These are phyloP conservation scores for Lyophyllum shimeji DNA, from an alignment of 768 basidiomycete species.

Conservation along the genomic window DNA sequence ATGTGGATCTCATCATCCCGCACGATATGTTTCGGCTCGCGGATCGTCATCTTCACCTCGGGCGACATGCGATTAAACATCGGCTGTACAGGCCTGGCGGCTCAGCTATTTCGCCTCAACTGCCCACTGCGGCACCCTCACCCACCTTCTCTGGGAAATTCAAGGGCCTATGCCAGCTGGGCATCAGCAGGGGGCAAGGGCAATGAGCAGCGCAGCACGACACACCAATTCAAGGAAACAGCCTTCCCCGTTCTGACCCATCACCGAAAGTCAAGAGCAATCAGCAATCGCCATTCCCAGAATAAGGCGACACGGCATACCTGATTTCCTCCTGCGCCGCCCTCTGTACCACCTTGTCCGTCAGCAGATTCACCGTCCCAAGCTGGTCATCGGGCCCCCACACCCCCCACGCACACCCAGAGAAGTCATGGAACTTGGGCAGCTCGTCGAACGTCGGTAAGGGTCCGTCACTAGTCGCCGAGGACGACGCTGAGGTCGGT, in stretches of 20 bases:
- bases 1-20: conserved; percentile 59
- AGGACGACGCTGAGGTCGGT: not conserved
- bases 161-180: conserved; percentile 47
- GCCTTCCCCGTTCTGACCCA: conserved; percentile 46
- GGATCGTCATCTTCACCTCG: conserved; percentile 41
- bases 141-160: conserved; percentile 64
- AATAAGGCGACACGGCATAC: conserved; percentile 23
- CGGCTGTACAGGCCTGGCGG: conserved; percentile 37
- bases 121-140: no score
- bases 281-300: not conserved
- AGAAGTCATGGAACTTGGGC: conserved; percentile 48
- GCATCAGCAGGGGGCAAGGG: not conserved
- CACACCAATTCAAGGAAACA: conserved; percentile 64
- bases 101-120: not conserved
- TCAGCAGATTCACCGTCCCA: conserved; percentile 66
- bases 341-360: conserved; percentile 57
- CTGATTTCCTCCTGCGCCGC: conserved; percentile 57
- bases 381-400: conserved; percentile 68
- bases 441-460: conserved; percentile 38
- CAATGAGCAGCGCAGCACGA: not conserved
- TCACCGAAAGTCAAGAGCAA: not conserved
- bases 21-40: conserved; percentile 23
- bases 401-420: conserved; percentile 67
- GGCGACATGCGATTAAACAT: conserved; percentile 56
- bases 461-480: conserved; percentile 9